Base-by-base conservation (phyloP, 148 eudicot species). In the Dianthus caryophyllus region DNA sequence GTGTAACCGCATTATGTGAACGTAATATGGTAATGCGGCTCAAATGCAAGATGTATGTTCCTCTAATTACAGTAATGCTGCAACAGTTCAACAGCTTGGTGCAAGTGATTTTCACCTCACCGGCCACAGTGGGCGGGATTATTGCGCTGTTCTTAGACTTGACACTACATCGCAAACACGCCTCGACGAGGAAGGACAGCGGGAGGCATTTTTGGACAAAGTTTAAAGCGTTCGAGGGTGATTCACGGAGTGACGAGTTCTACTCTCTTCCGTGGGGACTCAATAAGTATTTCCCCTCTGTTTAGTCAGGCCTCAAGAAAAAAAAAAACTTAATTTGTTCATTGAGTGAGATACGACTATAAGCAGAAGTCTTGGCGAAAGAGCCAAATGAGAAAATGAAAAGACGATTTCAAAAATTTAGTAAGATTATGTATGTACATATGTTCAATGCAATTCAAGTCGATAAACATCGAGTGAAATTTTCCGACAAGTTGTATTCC, bases 161-260 rank as follows among this genome's bases (percentile, higher is more conserved):
- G 43, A 90, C 96, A 15, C 79, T 84, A 9, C 85, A 65, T 8
- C 81, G 81, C 7, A 61, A 61, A n/a, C 85, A 89, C 25, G 24
- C 58, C 18, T 49, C 63, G 0, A 85, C 83, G 0, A 67, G 88
- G 27, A 76, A 58, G 58, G 96, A 93, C 67, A 84, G 87, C 41
- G 98, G 98, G 7, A 80, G 95, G 75, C 95, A 83, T 27, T 93
- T 88, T 87, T 89, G 94, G 96, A 76, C 71, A 6, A 93, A 83
- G 77, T 93, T 71, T 73, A 79, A 77, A 70, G 60, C 71, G 9
- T 93, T 71, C 26, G 78, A 79, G 5, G 71, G 72, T 24, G 96
- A 90, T 71, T 62, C 92, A 6, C 87, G 95, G 60, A 90, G 86
- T 56, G 88, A 66, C 44, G 98, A 94, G 70, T 94, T 94, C 74